phyloP scores from a whole-genome alignment of 768 basidiomycete species.

The Boletus patriciae region DNA sequence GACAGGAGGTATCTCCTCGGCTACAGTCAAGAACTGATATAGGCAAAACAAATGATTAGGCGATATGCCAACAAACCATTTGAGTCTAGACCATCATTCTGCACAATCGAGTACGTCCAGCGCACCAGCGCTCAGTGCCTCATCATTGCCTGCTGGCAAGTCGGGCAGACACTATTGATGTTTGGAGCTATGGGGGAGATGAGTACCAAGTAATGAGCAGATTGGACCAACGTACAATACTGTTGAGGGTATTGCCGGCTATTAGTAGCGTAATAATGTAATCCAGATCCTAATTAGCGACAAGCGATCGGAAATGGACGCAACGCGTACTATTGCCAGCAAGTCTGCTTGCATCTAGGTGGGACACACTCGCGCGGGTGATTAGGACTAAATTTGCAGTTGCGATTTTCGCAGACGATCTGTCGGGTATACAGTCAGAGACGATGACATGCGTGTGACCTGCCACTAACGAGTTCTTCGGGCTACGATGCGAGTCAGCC shows the following conservation, averaged over 20 bases:
- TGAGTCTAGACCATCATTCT: conserved; percentile 13
- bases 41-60: conserved; percentile 25
- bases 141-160: conserved; percentile 34
- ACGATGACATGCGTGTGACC: neutral
- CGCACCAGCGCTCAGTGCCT: conserved; percentile 20
- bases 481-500: conserved; percentile 30
- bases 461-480: conserved; percentile 35
- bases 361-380: conserved; percentile 46
- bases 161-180: conserved; percentile 43
- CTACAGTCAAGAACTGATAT: conserved; percentile 29
- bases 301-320: conserved; percentile 7
- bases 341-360: conserved; percentile 44
- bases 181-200: conserved; percentile 38
- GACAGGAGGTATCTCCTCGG: conserved; percentile 24
- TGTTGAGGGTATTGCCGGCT: conserved; percentile 49
- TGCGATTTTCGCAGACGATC: conserved; percentile 45
- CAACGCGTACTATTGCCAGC: conserved; percentile 48
- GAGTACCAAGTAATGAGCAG: neutral
- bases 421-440: conserved; percentile 26
- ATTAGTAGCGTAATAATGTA: conserved; percentile 3
- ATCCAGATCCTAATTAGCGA: conserved; percentile 3
- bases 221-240: conserved; percentile 37
- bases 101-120: conserved; percentile 4
- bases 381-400: conserved; percentile 56
- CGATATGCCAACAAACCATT: conserved; percentile 14